phyloP scores from a whole-genome alignment of 1,284 basidiomycete genomes.

The Bondarzewia mesenterica region DNA sequence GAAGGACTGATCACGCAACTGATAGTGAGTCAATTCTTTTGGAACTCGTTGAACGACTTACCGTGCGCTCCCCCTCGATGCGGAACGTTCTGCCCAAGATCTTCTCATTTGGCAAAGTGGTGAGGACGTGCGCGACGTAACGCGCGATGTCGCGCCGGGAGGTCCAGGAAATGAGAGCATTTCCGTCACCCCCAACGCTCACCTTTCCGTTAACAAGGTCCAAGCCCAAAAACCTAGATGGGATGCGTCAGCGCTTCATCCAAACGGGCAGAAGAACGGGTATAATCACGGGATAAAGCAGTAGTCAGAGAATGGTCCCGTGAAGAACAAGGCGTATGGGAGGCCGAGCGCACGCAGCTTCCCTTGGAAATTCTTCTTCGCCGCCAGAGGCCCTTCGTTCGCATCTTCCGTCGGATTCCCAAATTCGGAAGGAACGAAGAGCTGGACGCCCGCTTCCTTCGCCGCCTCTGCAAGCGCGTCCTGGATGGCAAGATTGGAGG shows the following conservation, averaged over 20 bases:
- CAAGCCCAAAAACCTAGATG: constrained; percentile 13
- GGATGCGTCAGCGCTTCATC: constrained; percentile 9
- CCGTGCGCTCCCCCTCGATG: constrained; percentile 28
- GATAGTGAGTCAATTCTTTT: background rate
- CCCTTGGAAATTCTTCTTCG: constrained; percentile 12
- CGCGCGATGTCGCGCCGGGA: constrained; percentile 24
- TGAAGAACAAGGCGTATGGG: constrained; percentile 25
- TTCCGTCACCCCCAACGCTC: constrained; percentile 25
- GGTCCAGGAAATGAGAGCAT: constrained; percentile 22
- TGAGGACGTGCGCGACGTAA: constrained; percentile 28
- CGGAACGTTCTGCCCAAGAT: constrained; percentile 25
- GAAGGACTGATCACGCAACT: constrained; percentile 7
- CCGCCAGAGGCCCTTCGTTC: constrained; percentile 13
- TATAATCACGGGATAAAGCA: constrained; percentile 7
- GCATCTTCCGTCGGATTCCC: constrained; percentile 20
- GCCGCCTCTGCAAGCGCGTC: constrained; percentile 26
- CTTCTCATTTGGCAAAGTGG: constrained; percentile 19
- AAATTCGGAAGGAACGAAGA: constrained; percentile 33
- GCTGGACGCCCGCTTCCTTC: constrained; percentile 27
- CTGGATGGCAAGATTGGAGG: constrained; percentile 20
- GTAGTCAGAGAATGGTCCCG: constrained; percentile 16
- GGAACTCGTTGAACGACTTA: constrained; percentile 1
- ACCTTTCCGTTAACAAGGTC: constrained; percentile 23
- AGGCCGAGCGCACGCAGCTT: constrained; percentile 25
- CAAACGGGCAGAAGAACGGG: background rate